These are phyloP conservation scores for Aureobasidium melanogenum DNA, from an alignment of 2,329 filamentous ascomycete species.

Conservation along the genomic window DNA sequence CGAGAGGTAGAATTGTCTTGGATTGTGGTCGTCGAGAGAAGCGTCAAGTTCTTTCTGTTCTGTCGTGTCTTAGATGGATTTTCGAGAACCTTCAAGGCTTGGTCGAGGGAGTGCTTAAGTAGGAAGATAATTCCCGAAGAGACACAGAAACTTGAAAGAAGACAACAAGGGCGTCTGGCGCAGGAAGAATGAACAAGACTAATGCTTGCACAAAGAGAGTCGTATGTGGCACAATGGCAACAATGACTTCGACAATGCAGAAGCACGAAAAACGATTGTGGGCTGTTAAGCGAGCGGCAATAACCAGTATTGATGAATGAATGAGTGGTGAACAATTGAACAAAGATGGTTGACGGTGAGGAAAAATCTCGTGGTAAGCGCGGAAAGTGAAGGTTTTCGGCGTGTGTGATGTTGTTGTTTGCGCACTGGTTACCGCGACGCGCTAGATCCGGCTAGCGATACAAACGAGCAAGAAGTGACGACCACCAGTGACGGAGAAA, in stretches of 20 bases:
- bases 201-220: constrained; percentile 5
- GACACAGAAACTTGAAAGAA: background rate
- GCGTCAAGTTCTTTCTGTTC: background rate
- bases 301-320: constrained; percentile 7
- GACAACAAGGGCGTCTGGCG: background rate
- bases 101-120: background rate
- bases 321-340: background rate
- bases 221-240: constrained; percentile 1
- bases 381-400: constrained; percentile 1
- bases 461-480: constrained; percentile 3
- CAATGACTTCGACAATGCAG: background rate
- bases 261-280: background rate
- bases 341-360: background rate
- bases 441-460: constrained; percentile 4
- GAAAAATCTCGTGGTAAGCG: background rate
- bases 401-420: constrained; percentile 1
- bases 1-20: background rate
- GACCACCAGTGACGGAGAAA: background rate
- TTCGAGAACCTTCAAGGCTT: constrained; percentile 9
- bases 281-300: background rate
- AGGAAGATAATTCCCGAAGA: background rate
- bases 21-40: background rate
- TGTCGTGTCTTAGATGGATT: constrained; percentile 4
- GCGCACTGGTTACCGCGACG: background rate
- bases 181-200: background rate